Evolutionary conservation across 169 alveolate species (phyloP), one percentile per base, ranked within the genome.

Genomic region (Plasmodium gallinaceum): DNA sequence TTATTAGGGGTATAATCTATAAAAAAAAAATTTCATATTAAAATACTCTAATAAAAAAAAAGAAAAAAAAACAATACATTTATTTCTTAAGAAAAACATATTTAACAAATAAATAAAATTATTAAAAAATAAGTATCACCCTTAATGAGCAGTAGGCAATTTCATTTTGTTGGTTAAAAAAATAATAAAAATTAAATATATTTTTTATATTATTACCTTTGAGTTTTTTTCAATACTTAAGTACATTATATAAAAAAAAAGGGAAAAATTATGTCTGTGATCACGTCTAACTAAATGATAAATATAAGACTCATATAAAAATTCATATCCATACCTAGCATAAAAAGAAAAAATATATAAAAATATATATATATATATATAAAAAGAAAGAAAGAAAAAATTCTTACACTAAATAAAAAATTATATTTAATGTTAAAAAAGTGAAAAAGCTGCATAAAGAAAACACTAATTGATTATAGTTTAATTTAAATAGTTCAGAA

Each of bases 221-320:
- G 88, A 52, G 69, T 88, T 88, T 58, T 94, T 71, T 73, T 75
- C 92, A 72, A 90, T 90, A 52, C 85, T 46, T 93, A 94, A 93
- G 95, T 98, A 98, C 88, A 98, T 97, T 73, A 94, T 85, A 90
- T 98, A 98, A 94, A 97, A 99, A 95, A 96, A 98, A 51, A 97
- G 95, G 2, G 99, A 98, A 92, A 97, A 98, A 94, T 99, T 99
- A 92, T 99, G 99, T 20, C 99, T 93, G 94, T 97, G 98, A 89
- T 99, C 99, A 85, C 96, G 96, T 86, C 99, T 95, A 60, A 95
- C 92, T 71, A 97, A 93, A 88, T 99, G 99, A 92, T 98, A 98
- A 16, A 98, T 92, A 89, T 97, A 98, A 37, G 99, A 93, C 95
- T 98, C 99, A 88, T 96, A 97, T 16, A 98, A 75, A 93, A 97